phyloP scores from a whole-genome alignment of 2,329 filamentous ascomycete genomes.

The Ceratocystis albifundus region DNA sequence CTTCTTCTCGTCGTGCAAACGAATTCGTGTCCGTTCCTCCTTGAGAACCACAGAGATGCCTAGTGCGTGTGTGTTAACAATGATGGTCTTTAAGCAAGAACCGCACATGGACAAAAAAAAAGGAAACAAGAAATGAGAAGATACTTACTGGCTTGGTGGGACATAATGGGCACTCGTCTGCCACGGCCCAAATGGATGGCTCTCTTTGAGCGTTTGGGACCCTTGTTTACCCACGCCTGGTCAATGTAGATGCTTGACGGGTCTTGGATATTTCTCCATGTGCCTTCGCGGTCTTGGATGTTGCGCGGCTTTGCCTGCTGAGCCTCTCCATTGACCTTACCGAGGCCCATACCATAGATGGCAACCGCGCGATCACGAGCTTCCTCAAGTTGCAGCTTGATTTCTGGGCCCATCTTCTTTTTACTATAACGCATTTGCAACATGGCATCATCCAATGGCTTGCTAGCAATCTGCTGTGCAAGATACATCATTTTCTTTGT shows the following conservation, averaged over 20 bases:
- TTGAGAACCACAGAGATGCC: slow-evolving; percentile 74
- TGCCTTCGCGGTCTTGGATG: slow-evolving; percentile 65
- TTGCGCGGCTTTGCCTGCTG: slow-evolving; percentile 29
- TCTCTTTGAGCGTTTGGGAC: slow-evolving; percentile 45
- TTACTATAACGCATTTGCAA: slow-evolving; percentile 90
- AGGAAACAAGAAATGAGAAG: not conserved
- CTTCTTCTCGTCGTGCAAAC: slow-evolving; percentile 65
- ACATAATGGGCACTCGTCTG: slow-evolving; percentile 52
- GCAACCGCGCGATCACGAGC: slow-evolving; percentile 74
- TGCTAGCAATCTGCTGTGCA: slow-evolving; percentile 79
- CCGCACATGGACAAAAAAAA: not conserved
- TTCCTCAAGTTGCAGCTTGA: slow-evolving; percentile 66
- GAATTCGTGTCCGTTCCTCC: slow-evolving; percentile 81
- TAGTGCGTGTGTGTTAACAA: slow-evolving; percentile 31
- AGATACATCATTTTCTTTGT: slow-evolving; percentile 85
- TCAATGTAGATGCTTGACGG: slow-evolving; percentile 79
- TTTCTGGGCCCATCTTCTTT: slow-evolving; percentile 79
- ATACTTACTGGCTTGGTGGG: slow-evolving; percentile 62
- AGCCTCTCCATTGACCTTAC: slow-evolving; percentile 32
- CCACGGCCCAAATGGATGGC: slow-evolving; percentile 68
- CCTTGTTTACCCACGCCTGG: slow-evolving; percentile 83
- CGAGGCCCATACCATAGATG: slow-evolving; percentile 72
- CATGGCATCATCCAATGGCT: slow-evolving; percentile 87
- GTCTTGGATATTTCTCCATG: slow-evolving; percentile 58
- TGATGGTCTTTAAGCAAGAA: not conserved